Base-by-base conservation (phyloP, 2,329 filamentous ascomycete species). In the Sporothrix mexicana region DNA sequence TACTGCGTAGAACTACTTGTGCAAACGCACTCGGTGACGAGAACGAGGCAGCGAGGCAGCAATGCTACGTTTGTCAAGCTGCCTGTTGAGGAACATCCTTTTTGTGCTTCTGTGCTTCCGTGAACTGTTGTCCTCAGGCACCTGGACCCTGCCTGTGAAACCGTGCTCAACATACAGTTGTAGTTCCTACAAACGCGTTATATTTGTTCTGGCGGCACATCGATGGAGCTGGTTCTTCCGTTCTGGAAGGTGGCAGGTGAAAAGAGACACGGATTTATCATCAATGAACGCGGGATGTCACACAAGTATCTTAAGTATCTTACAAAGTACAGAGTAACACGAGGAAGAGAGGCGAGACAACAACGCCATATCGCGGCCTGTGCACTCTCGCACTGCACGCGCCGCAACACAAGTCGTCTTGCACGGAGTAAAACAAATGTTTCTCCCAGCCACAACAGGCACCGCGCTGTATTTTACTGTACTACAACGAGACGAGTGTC, bases 221-320 rank as follows among this genome's bases (percentile, higher is more conserved):
- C 12, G 45, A 69, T 70, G 68, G 53, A 70, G 13, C 41, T 23
- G 53, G 55, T 36, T 61, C 55, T 55, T 70, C 55, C 43, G 68
- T 61, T 55, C 20, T 70, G 36, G 36, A 69, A 69, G n/a, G 30
- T 41, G 23, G 43, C n/a, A 51, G 47, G 47, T 41, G 47, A 53
- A 23, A 45, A 41, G 6, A 8, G 13, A 20, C 61, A 64, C 61
- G n/a, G 61, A 45, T 25, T 47, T 7, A 59, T 59, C 25, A 59
- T 59, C 55, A 17, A 47, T 20, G 20, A 36, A 36, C 25, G 25
- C 25, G 55, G 55, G 13, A 49, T 6, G 13, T 49, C 17, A 13
- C 36, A 36, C 55, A 15, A 25, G 20, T 55, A n/a, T n/a, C n/a
- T n/a, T n/a, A n/a, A n/a, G n/a, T n/a, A n/a, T n/a, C n/a, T n/a